Evolutionary conservation across 2,329 filamentous ascomycete species (phyloP), one percentile per base, ranked within the genome.

Genomic region (Ceratocystis destructans): DNA sequence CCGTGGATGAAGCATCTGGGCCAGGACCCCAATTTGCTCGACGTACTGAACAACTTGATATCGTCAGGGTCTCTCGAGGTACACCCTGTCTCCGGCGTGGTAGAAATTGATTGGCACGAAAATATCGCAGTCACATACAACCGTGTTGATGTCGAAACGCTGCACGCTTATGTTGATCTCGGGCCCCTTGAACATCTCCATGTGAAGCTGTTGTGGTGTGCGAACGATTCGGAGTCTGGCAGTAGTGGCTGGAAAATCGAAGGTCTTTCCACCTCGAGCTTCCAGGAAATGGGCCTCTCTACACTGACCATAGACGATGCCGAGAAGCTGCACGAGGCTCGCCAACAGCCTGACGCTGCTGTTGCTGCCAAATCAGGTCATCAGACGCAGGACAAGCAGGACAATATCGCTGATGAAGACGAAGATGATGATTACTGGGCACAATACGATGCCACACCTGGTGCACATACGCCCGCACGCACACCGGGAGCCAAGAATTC

Each of bases 81-180:
- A n/a, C 89, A 94, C 71, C 89, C 89, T 2, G 84, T 87, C 3
- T 90, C 87, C 1, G 89, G 88, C 65, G 88, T 92, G 74, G 83
- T 93, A 65, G 89, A 93, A 75, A 76, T 92, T 22, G 85, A 89
- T 73, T 84, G 82, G 79, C 81, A 84, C 71, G 80, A 79, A 66
- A 80, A 83, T 6, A 64, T 67, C 45, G 79, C 83, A 68, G 79
- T 80, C 33, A 79, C 82, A 64, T 93, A 86, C 75, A 79, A 83
- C 68, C 80, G 88, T n/a, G 73, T 89, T 45, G 89, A 94, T 71
- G 76, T 82, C 57, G 89, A 94, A 75, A 94, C 89, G 0, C 74
- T 92, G 64, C 87, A 92, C 71, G 80, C 85, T 2, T 78, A 88
- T 37, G 79, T 89, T 5, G 80, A 82, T 2, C 74, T 93, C 10